Base-by-base conservation (phyloP, 2,329 filamentous ascomycete species). In the Fusarium bulbicola region DNA sequence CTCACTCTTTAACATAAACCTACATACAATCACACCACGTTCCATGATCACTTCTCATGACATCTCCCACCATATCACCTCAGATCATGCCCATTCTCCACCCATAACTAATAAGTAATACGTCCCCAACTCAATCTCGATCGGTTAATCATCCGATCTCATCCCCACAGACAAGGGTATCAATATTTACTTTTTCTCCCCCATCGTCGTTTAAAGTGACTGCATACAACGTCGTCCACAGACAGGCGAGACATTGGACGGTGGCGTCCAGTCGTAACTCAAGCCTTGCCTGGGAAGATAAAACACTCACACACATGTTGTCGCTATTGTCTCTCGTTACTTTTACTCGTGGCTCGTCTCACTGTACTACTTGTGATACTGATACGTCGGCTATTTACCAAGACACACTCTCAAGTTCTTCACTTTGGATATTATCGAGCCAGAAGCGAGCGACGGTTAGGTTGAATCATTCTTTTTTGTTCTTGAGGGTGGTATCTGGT, bases 211-310 rank as follows among this genome's bases (percentile, higher is more conserved):
- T 42, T 59, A 56, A 45, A 68, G 34, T 69, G 54, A 50, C 50
- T 57, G 54, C 50, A 69, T 59, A 59, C 32, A 56, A 62, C 40
- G 40, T 50, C 50, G 39, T 53, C 62, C 49, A 69, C 47, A 52
- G 39, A 71, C 63, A 72, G 63, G 63, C 68, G 69, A 72, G 69
- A 72, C 69, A 72, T 72, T 72, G 59, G 30, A 36, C 21, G n/a
- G 69, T 72, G 69, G 68, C 69, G 68, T 68, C 63, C 68, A 72
- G 68, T 72, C 68, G 68, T 72, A 72, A 63, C 63, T 56, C 39
- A 58, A 68, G 39, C 47, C 68, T 68, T 53, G 46, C 32, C 45
- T 70, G 56, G 67, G 46, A 28, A 40, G 24, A 40, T 30, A 54
- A 59, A 40, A 50, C 46, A 49, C 46, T 13, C 43, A 46, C 61